phyloP scores from a whole-genome alignment of 192 early-diverging fungal species.

The Diversispora eburnea region DNA sequence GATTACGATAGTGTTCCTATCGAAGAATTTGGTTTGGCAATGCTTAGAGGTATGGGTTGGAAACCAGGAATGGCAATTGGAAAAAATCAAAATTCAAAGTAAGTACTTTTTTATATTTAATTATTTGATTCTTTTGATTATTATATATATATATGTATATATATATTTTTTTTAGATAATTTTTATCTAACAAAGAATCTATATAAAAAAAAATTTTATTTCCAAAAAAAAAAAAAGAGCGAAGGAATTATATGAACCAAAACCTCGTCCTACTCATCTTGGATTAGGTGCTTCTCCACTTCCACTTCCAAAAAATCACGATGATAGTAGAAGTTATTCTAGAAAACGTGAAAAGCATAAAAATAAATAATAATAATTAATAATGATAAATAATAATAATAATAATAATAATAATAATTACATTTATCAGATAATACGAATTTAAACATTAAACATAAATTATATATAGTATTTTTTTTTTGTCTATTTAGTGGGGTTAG shows the following conservation, averaged over 20 bases:
- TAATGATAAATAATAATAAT: too few relatives aligned
- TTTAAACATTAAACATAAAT: too few relatives aligned
- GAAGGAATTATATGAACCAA: not conserved
- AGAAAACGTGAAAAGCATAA: too few relatives aligned
- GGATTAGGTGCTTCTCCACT: not conserved
- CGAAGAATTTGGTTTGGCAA: slow-evolving; percentile 82
- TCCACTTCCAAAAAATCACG: not conserved
- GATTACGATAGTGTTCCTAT: slow-evolving; percentile 84
- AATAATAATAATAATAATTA: too few relatives aligned
- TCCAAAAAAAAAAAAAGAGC: not conserved
- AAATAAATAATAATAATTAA: too few relatives aligned
- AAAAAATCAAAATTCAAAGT: slow-evolving; percentile 14
- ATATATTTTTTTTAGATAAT: too few relatives aligned
- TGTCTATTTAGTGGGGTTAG: too few relatives aligned
- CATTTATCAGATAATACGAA: too few relatives aligned
- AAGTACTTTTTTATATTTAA: not conserved
- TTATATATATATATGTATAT: too few relatives aligned
- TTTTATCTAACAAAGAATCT: not conserved
- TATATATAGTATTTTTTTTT: too few relatives aligned
- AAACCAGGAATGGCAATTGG: slow-evolving; percentile 32
- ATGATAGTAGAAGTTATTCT: too few relatives aligned
- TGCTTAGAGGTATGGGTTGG: slow-evolving; percentile 92
- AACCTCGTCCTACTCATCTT: not conserved
- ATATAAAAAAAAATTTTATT: not conserved
- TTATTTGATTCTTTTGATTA: not conserved